Base-by-base conservation (phyloP, 1,139 yeast species). In the Nakaseomyces nivariensis region DNA sequence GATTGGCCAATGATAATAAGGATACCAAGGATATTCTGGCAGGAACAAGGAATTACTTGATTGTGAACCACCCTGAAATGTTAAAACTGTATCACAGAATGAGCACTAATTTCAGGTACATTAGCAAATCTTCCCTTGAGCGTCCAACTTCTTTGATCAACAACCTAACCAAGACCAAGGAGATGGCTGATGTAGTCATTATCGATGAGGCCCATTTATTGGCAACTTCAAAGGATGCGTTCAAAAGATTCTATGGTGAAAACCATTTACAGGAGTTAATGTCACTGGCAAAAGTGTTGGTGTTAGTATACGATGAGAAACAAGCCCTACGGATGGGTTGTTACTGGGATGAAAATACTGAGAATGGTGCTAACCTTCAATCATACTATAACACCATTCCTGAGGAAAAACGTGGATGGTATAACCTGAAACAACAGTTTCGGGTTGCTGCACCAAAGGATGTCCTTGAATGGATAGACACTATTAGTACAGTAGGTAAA, bases 41-140 rank as follows among this genome's bases (percentile, higher is more conserved):
- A 9, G 61, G 60, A 1, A 67, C 70, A 0, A 55, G 56, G 6
- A 71, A 72, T 52, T 69, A 59, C 48, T 56, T 72, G 22, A 64
- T 71, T 4, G 75, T 72, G 0, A 72, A 72, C 47, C 75, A 71
- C 54, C 75, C 75, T 1, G 75, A 72, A 51, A 71, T 72, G 75
- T 53, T 72, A 42, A 69, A 71, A 54, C 52, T 72, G 24, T 72
- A 72, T 48, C 66, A 67, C 48, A 63, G 72, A 49, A 67, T 71
- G n/a, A 58, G 72, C 3, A 58, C 57, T 43, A 57, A 64, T 27
- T 71, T 69, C 48, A 58, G 63, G 24, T 70, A 68, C 48, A 60
- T 72, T 25, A 54, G 57, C 2, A 67, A 66, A 50, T 54, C 65
- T 1, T 68, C 71, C 11, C 50, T 71, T 24, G 73, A 72, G 50